Evolutionary conservation across 2,329 filamentous ascomycete species (phyloP).

Genomic region (Cyphellophora europaea): DNA sequence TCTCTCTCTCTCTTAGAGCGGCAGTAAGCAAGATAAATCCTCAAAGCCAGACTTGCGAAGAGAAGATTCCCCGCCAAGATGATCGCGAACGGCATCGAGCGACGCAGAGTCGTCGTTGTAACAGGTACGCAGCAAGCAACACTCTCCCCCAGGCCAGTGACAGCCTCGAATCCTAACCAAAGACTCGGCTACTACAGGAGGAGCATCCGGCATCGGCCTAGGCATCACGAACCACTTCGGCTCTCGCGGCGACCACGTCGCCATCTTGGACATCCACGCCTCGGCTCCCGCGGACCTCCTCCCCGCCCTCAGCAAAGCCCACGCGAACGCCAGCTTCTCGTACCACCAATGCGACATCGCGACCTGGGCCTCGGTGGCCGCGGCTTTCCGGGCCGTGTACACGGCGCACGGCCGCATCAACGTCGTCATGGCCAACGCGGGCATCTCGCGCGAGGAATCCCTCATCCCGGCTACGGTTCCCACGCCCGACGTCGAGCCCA

Average conservation of each 20-base stretch:
- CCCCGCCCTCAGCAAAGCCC: conserved; percentile 18
- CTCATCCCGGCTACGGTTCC: conserved; percentile 25
- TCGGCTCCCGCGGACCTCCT: conserved; percentile 17
- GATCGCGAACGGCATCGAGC: not conserved
- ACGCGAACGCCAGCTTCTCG: conserved; percentile 19
- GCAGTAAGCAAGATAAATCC: no score
- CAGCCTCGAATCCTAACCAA: no score
- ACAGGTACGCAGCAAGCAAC: no score
- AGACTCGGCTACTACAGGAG: conserved; percentile 17
- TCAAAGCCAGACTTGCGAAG: no score
- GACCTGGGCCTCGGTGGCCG: conserved; percentile 26
- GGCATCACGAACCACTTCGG: conserved; percentile 25
- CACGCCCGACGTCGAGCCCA: conserved; percentile 20
- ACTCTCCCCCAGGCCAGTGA: no score
- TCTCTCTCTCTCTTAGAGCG: no score
- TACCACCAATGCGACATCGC: conserved; percentile 26
- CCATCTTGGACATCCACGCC: conserved; percentile 25
- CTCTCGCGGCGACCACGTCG: conserved; percentile 22
- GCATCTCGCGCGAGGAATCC: conserved; percentile 35
- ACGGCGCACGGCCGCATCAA: conserved; percentile 30
- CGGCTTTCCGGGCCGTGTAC: conserved; percentile 26
- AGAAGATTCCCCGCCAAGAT: no score
- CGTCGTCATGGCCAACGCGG: conserved; percentile 42
- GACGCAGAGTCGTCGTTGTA: not conserved
- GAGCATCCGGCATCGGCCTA: conserved; percentile 28